Conservation (phyloP, 495 filamentous ascomycete species). For the Rhypophila decipiens region DNA sequence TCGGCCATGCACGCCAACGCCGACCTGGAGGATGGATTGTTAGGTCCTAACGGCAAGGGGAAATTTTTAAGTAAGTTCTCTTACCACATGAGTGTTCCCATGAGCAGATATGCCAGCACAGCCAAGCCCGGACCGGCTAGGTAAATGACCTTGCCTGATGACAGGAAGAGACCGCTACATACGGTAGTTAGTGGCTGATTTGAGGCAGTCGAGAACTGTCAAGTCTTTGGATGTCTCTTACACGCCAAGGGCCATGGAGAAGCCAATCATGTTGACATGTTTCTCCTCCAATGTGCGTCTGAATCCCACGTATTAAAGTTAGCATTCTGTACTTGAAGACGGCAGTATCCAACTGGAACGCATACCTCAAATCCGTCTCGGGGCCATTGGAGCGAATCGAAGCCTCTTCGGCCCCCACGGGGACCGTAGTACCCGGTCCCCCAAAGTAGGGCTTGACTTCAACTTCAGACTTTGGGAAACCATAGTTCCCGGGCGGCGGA, state of each 20-base stretch:
- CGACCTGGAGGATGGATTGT: conserved; percentile 11
- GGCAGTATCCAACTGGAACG: neutral
- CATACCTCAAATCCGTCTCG: conserved; percentile 6
- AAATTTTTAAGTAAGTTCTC: neutral
- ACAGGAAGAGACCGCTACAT: conserved; percentile 32
- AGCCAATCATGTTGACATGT: conserved; percentile 39
- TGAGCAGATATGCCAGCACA: conserved; percentile 29
- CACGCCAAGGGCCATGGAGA: conserved; percentile 18
- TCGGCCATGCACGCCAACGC: conserved; percentile 35
- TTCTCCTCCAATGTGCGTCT: conserved; percentile 18
- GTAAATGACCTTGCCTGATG: conserved; percentile 31
- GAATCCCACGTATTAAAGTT: neutral
- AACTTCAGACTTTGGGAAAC: neutral
- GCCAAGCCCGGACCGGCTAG: conserved; percentile 32
- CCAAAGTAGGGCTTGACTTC: neutral
- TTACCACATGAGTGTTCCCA: conserved; percentile 34
- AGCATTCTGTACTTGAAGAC: neutral
- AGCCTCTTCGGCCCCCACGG: neutral
- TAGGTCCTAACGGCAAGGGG: neutral
- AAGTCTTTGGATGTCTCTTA: conserved; percentile 15
- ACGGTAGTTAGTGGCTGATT: neutral
- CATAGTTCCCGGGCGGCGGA: neutral
- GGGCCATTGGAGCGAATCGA: neutral
- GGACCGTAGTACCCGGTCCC: no score
- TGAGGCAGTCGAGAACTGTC: neutral